phyloP scores from a whole-genome alignment of 2,329 filamentous ascomycete species.

The Colletotrichum echinochloae region DNA sequence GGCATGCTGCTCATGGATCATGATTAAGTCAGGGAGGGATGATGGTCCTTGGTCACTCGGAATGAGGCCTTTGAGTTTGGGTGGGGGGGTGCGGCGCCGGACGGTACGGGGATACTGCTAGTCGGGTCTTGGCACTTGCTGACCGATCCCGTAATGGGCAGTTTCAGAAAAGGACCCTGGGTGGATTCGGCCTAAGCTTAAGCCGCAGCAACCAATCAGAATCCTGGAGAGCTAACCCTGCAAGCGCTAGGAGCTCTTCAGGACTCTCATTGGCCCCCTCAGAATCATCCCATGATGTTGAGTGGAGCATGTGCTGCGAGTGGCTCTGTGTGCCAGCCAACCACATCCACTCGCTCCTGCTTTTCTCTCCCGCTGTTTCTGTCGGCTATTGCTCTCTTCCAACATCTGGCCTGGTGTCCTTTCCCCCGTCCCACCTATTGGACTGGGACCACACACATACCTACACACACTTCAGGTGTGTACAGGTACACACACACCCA shows the following conservation, averaged over 20 bases:
- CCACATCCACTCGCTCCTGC: constrained; percentile 14
- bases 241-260: constrained; percentile 45
- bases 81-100: background rate
- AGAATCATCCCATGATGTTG: constrained; percentile 34
- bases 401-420: constrained; percentile 28
- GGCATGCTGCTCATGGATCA: constrained; percentile 14
- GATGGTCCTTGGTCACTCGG: constrained; percentile 7
- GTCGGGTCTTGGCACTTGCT: constrained; percentile 34
- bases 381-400: constrained; percentile 9
- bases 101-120: constrained; percentile 10
- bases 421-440: constrained; percentile 36
- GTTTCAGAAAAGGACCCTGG: constrained; percentile 46
- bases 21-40: constrained; percentile 1
- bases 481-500: background rate
- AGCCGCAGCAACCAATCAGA: constrained; percentile 50
- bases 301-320: constrained; percentile 13
- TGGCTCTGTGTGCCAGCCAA: constrained; percentile 9
- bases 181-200: constrained; percentile 51
- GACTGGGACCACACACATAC: constrained; percentile 9
- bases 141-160: constrained; percentile 32
- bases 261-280: constrained; percentile 46
- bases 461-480: background rate
- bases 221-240: constrained; percentile 45
- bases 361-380: background rate
- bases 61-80: background rate